These are phyloP conservation scores for Yueomyces sp. DNA, from an alignment of 805 yeast species.

Conservation along the genomic window DNA sequence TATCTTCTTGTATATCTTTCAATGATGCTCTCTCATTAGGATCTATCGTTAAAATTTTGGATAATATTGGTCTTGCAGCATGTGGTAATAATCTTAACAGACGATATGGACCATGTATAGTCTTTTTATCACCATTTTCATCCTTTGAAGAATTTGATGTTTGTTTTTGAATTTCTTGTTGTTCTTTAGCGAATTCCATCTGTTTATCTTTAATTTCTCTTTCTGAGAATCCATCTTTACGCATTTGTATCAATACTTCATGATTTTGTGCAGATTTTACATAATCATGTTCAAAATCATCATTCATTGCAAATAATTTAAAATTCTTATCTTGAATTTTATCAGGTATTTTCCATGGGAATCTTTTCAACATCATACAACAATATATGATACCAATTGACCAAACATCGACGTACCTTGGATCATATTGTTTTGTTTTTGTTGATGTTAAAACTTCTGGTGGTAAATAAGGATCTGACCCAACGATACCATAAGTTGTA, in stretches of 20 bases:
- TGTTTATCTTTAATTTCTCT: neutral
- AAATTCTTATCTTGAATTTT: conserved; percentile 55
- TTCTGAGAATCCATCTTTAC: neutral
- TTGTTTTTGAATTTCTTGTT: neutral
- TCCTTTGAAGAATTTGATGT: neutral
- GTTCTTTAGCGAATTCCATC: neutral
- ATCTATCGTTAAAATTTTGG: conserved; percentile 51
- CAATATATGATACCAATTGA: conserved; percentile 73
- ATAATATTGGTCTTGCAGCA: conserved; percentile 65
- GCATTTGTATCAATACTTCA: conserved; percentile 29
- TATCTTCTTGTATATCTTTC: conserved; percentile 51
- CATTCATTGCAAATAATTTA: conserved; percentile 45
- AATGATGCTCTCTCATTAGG: conserved; percentile 50
- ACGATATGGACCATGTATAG: conserved; percentile 72
- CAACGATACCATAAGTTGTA: conserved; percentile 66
- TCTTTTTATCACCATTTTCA: conserved; percentile 9
- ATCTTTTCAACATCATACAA: conserved; percentile 71
- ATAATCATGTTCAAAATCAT: conserved; percentile 69
- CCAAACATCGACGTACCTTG: conserved; percentile 72
- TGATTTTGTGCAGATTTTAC: conserved; percentile 56
- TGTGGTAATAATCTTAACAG: conserved; percentile 71
- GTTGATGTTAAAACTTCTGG: conserved; percentile 53
- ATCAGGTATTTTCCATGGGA: conserved; percentile 80
- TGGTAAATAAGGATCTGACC: conserved; percentile 76
- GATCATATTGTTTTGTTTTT: conserved; percentile 40